Conservation (phyloP, 768 basidiomycete species). For the Lactarius evosmus region DNA sequence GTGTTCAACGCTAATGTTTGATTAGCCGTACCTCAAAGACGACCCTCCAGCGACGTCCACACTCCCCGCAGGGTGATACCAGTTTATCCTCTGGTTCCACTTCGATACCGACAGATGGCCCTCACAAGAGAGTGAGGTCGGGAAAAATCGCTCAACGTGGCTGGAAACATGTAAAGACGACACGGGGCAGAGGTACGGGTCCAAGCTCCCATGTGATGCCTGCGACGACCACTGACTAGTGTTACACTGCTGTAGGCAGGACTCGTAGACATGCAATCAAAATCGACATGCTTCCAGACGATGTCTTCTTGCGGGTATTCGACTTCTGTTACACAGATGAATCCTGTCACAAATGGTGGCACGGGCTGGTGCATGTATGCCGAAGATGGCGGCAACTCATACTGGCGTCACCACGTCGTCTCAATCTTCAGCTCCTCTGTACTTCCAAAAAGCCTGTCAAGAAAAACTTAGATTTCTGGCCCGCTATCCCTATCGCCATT, state of each 20-base stretch:
- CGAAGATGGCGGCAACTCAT: conserved; percentile 4
- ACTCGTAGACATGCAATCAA: not conserved
- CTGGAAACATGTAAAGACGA: too few species aligned
- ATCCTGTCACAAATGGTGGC: not conserved
- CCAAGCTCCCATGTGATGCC: not conserved
- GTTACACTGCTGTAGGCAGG: not conserved
- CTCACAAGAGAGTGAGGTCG: too few species aligned
- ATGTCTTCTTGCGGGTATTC: conserved; percentile 9
- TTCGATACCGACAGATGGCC: too few species aligned
- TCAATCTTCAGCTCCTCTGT: not conserved
- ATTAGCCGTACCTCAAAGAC: too few species aligned
- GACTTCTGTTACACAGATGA: not conserved
- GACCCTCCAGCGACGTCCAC: too few species aligned
- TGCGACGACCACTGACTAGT: not conserved
- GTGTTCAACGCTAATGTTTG: too few species aligned
- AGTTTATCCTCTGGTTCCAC: too few species aligned
- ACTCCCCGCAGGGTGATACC: too few species aligned
- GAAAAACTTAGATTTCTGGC: not conserved
- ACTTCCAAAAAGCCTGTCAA: not conserved
- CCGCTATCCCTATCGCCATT: not conserved
- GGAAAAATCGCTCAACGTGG: too few species aligned
- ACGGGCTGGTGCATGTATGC: conserved; percentile 1
- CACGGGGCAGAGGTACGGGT: not conserved
- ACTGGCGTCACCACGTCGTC: not conserved
- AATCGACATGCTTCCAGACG: not conserved